phyloP scores from a whole-genome alignment of 2,329 filamentous ascomycete genomes.

The Myriosclerotinia curreyana region DNA sequence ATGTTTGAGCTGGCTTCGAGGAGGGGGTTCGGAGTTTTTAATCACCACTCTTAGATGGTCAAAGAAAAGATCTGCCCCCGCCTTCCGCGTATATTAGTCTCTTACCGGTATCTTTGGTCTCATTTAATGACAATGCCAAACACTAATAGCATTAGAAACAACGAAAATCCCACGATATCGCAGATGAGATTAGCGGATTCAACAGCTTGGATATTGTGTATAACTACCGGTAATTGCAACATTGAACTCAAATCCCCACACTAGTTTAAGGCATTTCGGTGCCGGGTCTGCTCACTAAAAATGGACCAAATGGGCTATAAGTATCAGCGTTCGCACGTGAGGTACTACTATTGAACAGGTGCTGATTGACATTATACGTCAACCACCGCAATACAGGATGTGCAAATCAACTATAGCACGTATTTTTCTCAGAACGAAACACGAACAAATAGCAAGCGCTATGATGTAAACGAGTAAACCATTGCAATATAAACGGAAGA shows the following conservation, averaged over 20 bases:
- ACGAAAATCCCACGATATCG: not conserved
- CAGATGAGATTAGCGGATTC: not conserved
- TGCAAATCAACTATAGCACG: not conserved
- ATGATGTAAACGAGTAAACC: not conserved
- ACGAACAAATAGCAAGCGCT: not conserved
- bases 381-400: too few species aligned
- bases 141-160: not conserved
- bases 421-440: not conserved
- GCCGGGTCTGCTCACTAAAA: slow-evolving; percentile 7
- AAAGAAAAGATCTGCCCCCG: not conserved
- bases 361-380: not conserved
- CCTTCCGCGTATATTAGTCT: not conserved
- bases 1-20: not conserved
- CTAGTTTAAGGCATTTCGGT: not conserved
- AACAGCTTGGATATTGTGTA: not conserved
- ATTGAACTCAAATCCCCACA: not conserved
- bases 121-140: not conserved
- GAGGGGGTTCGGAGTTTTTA: not conserved
- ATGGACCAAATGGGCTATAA: not conserved
- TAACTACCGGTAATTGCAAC: not conserved
- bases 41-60: not conserved
- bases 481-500: not conserved
- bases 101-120: not conserved
- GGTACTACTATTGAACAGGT: not conserved
- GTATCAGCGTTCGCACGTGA: not conserved